Evolutionary conservation across 2,329 filamentous ascomycete genomes (phyloP), one percentile per base, ranked within the genome.

Genomic region (Colletotrichum noveboracense): DNA sequence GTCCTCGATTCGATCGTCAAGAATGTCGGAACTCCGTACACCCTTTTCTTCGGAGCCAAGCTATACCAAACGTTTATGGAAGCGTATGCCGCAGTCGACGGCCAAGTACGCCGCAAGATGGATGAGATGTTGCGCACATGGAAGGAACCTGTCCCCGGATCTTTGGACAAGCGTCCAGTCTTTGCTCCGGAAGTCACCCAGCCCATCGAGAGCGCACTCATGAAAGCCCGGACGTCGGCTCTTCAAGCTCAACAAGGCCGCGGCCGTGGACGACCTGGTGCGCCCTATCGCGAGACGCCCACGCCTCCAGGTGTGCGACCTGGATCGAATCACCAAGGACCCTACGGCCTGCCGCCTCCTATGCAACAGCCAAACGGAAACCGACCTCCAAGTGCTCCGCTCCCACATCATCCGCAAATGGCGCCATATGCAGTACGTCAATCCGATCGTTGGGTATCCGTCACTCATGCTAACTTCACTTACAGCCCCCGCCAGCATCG

Each of bases 1-100:
- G 95, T 99, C 78, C 93, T 99, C 82, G 97, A 99, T 86, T 98
- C 96, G 18, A 96, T 99, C 77, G 96, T 98, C 83, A 99, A 99
- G 86, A 98, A 99, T 88, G 96, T 99, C 77, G 97, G 97, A 76
- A 98, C 96, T 1, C 97, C 97, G 9, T 99, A 99, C 85, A 98
- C 96, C 0, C 90, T 98, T 14, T 98, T 98, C 84, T 94, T 99
- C 78, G 95, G 96, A 68, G 93, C 95, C 55, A 96, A 96, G 81
- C 91, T 99, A 52, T 98, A 96, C 85, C 92, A 93, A 80, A 98
- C 95, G 6, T 99, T 98, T 83, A 98, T 98, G 96, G 95, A 97
- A 81, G 95, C 97, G 48, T 99, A 98, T 83, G 94, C 94, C 5
- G 91, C 97, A 76, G 96, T 98, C 77, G 96, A 98, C 80, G 91